Base-by-base conservation (phyloP, 2,329 filamentous ascomycete species). In the Colletotrichum cordylinicola region DNA sequence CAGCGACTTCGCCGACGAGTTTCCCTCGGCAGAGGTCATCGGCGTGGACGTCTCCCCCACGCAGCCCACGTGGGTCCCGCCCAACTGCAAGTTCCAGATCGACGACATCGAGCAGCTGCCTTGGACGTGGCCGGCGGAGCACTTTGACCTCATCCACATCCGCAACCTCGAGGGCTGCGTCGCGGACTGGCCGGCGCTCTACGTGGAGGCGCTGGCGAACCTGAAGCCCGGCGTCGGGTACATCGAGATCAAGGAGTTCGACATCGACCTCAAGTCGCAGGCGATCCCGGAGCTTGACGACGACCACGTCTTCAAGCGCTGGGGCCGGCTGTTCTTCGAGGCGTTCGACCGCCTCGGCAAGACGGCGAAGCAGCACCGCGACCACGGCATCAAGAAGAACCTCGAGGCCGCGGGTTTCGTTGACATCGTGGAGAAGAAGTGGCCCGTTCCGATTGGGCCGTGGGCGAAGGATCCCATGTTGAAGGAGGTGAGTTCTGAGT, bases 71-170 rank as follows among this genome's bases (percentile, higher is more conserved):
- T 90, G 85, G 82, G 88, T 93, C 0, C 91, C 92, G 1, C 86
- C 88, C 18, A 94, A 94, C 79, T 91, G 92, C 69, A 88, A 89
- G 75, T 94, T 93, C 73, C 87, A 93, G 70, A 88, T 93, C 52
- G 92, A 94, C 80, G 91, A 94, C 77, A 88, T 91, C 39, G 90
- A 90, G 76, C 85, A 82, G 21, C 81, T 85, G 7, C 82, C 83
- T 0, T 88, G 85, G 85, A 90, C 84, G 81, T 91, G 84, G 43
- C 84, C 87, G 0, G 79, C 84, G 0, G 79, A 87, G 68, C 81
- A 87, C 67, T 92, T 92, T 77, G 91, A 93, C 82, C 91, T 88
- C 77, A 87, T 94, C 58, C 92, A 93, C 80, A 86, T 89, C 2
- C 88, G 90, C 29, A 84, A 89, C 72, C 84, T 92, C 80, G 83